These are phyloP conservation scores for Pythium monospermum DNA, from an alignment of 352 stramenopile species.

Conservation along the genomic window DNA sequence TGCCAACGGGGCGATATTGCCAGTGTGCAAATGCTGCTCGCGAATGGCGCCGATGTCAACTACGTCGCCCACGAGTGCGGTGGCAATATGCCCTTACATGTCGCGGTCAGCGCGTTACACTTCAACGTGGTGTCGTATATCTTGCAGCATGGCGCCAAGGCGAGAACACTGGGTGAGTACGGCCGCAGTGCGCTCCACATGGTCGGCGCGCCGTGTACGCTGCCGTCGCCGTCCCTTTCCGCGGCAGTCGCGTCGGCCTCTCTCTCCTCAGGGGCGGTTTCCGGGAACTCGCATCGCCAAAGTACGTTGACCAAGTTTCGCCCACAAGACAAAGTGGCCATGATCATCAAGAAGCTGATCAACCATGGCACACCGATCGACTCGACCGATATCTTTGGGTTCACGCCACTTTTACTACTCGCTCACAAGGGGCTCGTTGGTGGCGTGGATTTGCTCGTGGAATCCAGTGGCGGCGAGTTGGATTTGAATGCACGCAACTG, in stretches of 20 bases:
- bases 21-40: slow-evolving; percentile 85
- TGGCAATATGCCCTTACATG: slow-evolving; percentile 74
- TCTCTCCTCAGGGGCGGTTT: too few relatives aligned
- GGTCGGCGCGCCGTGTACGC: slow-evolving; percentile 58
- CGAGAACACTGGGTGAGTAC: slow-evolving; percentile 62
- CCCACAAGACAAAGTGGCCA: slow-evolving; percentile 50
- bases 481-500: slow-evolving; percentile 78
- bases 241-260: slow-evolving; percentile 17
- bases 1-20: slow-evolving; percentile 80
- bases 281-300: slow-evolving; percentile 22
- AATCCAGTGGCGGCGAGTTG: slow-evolving; percentile 52
- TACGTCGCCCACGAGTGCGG: slow-evolving; percentile 79
- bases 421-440: slow-evolving; percentile 64
- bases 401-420: slow-evolving; percentile 78
- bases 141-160: slow-evolving; percentile 80
- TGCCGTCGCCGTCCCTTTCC: slow-evolving; percentile 29
- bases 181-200: slow-evolving; percentile 75
- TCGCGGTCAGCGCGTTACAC: slow-evolving; percentile 74
- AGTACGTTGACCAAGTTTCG: slow-evolving; percentile 27
- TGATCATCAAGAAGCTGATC: slow-evolving; percentile 83
- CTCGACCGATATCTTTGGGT: slow-evolving; percentile 74
- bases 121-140: slow-evolving; percentile 87
- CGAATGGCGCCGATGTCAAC: slow-evolving; percentile 85
- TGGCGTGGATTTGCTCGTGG: slow-evolving; percentile 71
- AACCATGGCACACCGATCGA: slow-evolving; percentile 62